These are phyloP conservation scores for Raddia distichophylla DNA, from an alignment of 176 grass and related monocot species.

Conservation along the genomic window DNA sequence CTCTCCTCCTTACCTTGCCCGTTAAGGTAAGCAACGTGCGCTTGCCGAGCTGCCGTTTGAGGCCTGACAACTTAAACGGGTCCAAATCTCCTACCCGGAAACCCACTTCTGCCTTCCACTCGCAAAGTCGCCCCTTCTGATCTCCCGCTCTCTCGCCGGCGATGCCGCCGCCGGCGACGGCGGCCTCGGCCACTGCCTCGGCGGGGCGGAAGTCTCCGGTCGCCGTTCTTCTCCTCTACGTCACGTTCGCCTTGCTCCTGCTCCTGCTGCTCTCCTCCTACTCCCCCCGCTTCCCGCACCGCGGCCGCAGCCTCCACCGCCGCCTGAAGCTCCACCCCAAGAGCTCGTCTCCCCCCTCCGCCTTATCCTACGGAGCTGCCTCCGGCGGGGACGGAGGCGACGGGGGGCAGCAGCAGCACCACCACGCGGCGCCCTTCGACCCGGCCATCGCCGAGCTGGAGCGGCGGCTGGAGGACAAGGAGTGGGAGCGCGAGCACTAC, in stretches of 20 bases:
- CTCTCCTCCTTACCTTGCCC: not conserved
- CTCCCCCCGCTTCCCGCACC: slow-evolving; percentile 30
- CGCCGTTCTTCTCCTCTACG: slow-evolving; percentile 50
- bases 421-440: slow-evolving; percentile 57
- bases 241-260: slow-evolving; percentile 48
- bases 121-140: not conserved
- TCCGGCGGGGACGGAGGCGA: not conserved
- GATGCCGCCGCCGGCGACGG: slow-evolving; percentile 32
- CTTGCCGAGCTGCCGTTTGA: too few relatives aligned
- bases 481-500: slow-evolving; percentile 84
- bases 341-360: slow-evolving; percentile 21
- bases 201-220: slow-evolving; percentile 38
- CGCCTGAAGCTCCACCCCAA: slow-evolving; percentile 60
- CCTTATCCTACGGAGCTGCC: slow-evolving; percentile 23
- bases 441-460: slow-evolving; percentile 74
- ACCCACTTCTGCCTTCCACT: not conserved
- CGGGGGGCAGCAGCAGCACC: slow-evolving; percentile 25
- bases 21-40: not conserved
- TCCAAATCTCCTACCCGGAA: slow-evolving; percentile 41
- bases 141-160: slow-evolving; percentile 33
- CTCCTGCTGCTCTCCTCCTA: slow-evolving; percentile 60
- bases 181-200: not conserved
- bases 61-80: slow-evolving; percentile 24
- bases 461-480: slow-evolving; percentile 70
- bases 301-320: slow-evolving; percentile 58